Percentiles rank a stretch among this genome's conserved stretches.
phyloP scores from a whole-genome alignment of 169 alveolate genomes.

The Ichthyophthirius multifiliis region DNA sequence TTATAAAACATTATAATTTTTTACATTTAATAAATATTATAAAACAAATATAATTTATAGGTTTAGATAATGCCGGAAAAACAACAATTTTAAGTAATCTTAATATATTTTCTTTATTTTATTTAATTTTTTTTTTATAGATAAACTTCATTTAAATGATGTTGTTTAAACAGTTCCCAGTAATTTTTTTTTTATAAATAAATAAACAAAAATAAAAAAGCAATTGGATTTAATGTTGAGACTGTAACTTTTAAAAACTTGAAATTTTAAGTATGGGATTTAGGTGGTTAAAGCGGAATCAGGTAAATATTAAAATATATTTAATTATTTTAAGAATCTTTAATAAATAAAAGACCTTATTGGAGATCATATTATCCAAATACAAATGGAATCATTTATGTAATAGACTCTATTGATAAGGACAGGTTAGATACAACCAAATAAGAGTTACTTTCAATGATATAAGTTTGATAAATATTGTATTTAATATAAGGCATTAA shows the following conservation, averaged over 20 bases:
- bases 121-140: not conserved
- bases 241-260: slow-evolving; percentile 77
- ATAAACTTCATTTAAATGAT: slow-evolving; percentile 62
- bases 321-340: no score
- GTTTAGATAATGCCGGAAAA: slow-evolving; percentile 73
- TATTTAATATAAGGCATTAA: not conserved
- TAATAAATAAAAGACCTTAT: slow-evolving; percentile 42
- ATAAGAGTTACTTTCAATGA: slow-evolving; percentile 71
- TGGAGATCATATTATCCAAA: slow-evolving; percentile 87
- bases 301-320: slow-evolving; percentile 29
- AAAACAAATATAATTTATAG: not conserved
- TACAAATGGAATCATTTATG: slow-evolving; percentile 83
- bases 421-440: slow-evolving; percentile 78
- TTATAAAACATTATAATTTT: not conserved
- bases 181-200: not conserved
- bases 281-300: slow-evolving; percentile 86
- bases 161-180: slow-evolving; percentile 73
- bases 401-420: slow-evolving; percentile 81
- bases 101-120: not conserved
- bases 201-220: not conserved
- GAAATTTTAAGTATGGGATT: slow-evolving; percentile 84
- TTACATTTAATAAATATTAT: not conserved
- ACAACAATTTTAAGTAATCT: slow-evolving; percentile 65
- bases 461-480: slow-evolving; percentile 24
- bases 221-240: slow-evolving; percentile 87